These are phyloP conservation scores for Spiraea crenata DNA, from an alignment of 331 rosid species.

Conservation along the genomic window DNA sequence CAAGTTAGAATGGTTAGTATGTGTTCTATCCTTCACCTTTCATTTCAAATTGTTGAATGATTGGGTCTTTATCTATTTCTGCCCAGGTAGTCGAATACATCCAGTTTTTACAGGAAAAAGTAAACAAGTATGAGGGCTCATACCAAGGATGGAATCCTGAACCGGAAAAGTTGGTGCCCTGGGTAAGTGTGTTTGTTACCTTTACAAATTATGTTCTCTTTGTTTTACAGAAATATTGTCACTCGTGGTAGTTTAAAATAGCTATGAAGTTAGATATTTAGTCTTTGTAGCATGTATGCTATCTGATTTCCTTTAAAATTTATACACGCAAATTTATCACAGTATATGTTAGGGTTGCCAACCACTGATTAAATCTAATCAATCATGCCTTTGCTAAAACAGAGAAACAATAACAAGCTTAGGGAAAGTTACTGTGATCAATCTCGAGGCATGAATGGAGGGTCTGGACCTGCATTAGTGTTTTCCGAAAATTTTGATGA, in stretches of 20 bases:
- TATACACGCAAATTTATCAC: neutral
- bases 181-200: conserved; percentile 49
- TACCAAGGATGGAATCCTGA: conserved; percentile 79
- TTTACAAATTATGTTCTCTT: conserved; percentile 5
- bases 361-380: conserved; percentile 19
- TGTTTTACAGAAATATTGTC: neutral
- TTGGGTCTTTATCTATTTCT: conserved; percentile 18
- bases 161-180: conserved; percentile 60
- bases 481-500: conserved; percentile 61
- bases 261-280: neutral
- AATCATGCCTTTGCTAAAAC: conserved; percentile 26
- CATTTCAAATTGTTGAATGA: conserved; percentile 10
- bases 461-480: conserved; percentile 49
- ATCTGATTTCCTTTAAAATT: neutral
- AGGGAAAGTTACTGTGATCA: conserved; percentile 55
- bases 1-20: neutral
- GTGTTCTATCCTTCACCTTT: neutral
- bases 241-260: neutral
- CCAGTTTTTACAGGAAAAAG: conserved; percentile 87
- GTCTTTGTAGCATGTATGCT: neutral
- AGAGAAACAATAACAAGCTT: conserved; percentile 60
- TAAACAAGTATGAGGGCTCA: conserved; percentile 74
- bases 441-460: conserved; percentile 47
- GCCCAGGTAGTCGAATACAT: conserved; percentile 84
- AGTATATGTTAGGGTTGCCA: too few relatives aligned